phyloP scores from a whole-genome alignment of 306 rosid genomes.

The Prunus salicina region DNA sequence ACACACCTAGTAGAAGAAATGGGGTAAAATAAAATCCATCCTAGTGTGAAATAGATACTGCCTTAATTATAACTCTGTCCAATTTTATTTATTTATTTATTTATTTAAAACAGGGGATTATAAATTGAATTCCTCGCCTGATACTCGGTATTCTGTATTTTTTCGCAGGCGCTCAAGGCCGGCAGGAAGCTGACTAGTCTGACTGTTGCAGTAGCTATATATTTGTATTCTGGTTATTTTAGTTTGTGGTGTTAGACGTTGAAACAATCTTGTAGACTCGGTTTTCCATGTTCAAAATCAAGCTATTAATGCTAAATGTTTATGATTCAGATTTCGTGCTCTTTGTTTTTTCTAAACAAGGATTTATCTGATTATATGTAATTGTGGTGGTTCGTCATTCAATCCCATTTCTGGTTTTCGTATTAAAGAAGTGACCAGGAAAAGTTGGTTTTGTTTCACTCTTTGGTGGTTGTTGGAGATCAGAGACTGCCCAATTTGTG shows the following conservation, averaged over 20 bases:
- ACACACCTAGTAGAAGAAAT: too few species aligned
- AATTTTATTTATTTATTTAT: too few species aligned
- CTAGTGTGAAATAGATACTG: too few species aligned
- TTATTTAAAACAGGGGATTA: too few species aligned
- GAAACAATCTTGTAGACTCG: conserved; percentile 16
- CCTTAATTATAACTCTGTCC: too few species aligned
- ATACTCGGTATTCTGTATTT: not conserved
- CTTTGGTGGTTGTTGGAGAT: not conserved
- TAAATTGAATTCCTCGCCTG: not conserved
- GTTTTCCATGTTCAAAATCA: conserved; percentile 12
- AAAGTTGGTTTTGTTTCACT: not conserved
- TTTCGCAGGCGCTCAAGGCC: conserved; percentile 31
- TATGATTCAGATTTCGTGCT: not conserved
- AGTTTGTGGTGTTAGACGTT: conserved; percentile 22
- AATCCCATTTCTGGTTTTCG: not conserved
- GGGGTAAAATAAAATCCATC: too few species aligned
- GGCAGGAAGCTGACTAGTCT: conserved; percentile 34
- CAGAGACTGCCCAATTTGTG: too few species aligned
- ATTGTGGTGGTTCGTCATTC: not conserved
- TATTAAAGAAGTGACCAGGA: not conserved
- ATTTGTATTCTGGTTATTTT: conserved; percentile 16
- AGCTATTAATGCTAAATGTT: conserved; percentile 15
- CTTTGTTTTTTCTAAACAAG: not conserved
- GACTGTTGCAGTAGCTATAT: conserved; percentile 24
- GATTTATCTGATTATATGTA: not conserved